These are phyloP conservation scores for Neurospora discreta DNA, from an alignment of 495 filamentous ascomycete species.

Conservation along the genomic window DNA sequence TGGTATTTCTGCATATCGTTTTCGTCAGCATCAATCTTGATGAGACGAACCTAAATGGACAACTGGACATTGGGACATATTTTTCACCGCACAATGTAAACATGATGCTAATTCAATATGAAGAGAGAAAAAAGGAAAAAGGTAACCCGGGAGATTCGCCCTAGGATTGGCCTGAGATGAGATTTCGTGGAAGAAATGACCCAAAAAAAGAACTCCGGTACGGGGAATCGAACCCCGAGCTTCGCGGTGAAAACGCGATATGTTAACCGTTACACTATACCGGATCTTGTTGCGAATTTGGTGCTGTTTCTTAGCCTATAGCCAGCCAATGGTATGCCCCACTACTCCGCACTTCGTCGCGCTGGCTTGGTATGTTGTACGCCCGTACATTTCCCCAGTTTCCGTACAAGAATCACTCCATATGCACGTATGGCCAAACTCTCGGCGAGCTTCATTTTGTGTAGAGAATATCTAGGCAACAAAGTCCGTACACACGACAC, in stretches of 20 bases:
- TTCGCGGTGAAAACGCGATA: conserved; percentile 41
- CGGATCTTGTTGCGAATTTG: conserved; percentile 11
- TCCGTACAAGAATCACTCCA: neutral
- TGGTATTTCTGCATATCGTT: too few relatives aligned
- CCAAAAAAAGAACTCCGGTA: conserved; percentile 24
- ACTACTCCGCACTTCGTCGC: neutral
- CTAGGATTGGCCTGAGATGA: too few relatives aligned
- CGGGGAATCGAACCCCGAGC: conserved; percentile 43
- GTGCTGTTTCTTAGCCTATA: too few relatives aligned
- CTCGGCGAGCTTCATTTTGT: neutral
- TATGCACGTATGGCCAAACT: neutral
- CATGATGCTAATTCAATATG: neutral
- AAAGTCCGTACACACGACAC: neutral
- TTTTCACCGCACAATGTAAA: too few relatives aligned
- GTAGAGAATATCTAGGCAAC: neutral
- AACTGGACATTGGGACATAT: too few relatives aligned
- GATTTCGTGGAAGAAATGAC: neutral
- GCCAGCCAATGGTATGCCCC: neutral
- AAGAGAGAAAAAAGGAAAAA: neutral
- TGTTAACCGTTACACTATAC: conserved; percentile 40
- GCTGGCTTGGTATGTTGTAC: neutral
- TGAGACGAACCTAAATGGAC: too few relatives aligned
- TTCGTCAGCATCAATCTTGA: too few relatives aligned
- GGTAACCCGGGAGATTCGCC: neutral
- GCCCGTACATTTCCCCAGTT: neutral